phyloP scores from a whole-genome alignment of 108 stramenopile species.

The Cyclotella distinguenda region DNA sequence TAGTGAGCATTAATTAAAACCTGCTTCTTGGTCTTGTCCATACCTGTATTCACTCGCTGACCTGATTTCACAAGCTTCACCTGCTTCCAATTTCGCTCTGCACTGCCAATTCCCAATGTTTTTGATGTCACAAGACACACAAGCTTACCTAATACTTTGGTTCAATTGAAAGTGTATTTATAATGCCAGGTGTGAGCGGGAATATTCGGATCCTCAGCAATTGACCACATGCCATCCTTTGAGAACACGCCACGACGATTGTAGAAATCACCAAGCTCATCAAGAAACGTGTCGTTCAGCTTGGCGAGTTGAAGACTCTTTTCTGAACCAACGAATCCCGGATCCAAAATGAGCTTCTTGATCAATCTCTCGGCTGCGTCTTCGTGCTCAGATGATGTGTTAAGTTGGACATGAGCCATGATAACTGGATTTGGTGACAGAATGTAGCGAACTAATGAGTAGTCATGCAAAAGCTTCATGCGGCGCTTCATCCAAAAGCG shows the following conservation, averaged over 20 bases:
- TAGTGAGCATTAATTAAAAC: no score
- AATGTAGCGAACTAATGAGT: background rate
- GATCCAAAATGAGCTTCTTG: background rate
- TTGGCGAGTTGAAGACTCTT: background rate
- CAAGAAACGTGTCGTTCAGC: background rate
- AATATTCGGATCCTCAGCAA: background rate
- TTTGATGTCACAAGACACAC: conserved; percentile 15
- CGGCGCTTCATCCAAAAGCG: conserved; percentile 1
- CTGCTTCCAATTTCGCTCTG: conserved; percentile 10
- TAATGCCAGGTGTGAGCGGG: conserved; percentile 9
- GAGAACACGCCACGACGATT: background rate
- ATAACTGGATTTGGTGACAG: background rate
- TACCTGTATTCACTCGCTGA: background rate
- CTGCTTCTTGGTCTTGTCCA: conserved; percentile 9
- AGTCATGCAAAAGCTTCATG: background rate
- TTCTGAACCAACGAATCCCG: background rate
- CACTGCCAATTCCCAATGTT: conserved; percentile 7
- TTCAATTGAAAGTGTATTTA: background rate
- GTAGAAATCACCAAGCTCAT: background rate
- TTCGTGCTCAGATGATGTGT: background rate
- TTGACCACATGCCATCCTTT: background rate
- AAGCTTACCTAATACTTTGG: conserved; percentile 24
- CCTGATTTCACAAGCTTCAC: no score
- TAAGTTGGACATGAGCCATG: background rate
- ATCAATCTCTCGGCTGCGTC: background rate